Base-by-base conservation (phyloP, 2,329 filamentous ascomycete genomes). In the Lasiodiplodia sp. region DNA sequence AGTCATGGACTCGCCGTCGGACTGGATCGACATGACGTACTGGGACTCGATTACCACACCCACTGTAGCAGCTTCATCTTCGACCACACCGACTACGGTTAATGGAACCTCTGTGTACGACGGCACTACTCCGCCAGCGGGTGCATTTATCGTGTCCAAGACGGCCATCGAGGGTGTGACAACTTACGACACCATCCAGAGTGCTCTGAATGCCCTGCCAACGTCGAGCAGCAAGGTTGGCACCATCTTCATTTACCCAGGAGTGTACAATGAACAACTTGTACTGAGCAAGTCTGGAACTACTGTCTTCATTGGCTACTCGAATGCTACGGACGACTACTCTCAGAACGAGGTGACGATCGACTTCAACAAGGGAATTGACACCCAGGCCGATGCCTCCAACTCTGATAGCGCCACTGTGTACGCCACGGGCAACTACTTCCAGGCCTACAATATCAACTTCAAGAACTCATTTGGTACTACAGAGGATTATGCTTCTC, bases 401-500 rank as follows among this genome's bases (percentile, higher is more conserved):
- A 75, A 76, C 73, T 86, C 89, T 70, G 87, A 89, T 69, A 88
- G 82, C 16, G 79, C 75, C 3, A 85, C 83, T 0, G 73, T 85
- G 8, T 78, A 82, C 31, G 78, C 80, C 12, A 77, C 76, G 72
- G 82, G 84, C 1, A 75, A 75, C 1, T 82, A 85, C 69, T 83
- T 88, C 66, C 84, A 83, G 69, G 73, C 88, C 7, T 90, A 89
- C 78, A 90, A 89, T 68, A 78, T 90, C 71, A 86, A 87, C 72
- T 79, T 86, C 3, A 82, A 81, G 63, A 87, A 87, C 60, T 73
- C 72, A 0, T 74, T 71, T 47, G 74, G 74, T 18, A 44, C 69
- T 3, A 71, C 70, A 0, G 49, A 52, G 0, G 71, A 86, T 71
- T 84, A 82, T 8, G 78, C 87, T 49, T 86, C 86, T 0, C 70